Evolutionary conservation across 768 basidiomycete species (phyloP), one percentile per base, ranked within the genome.

Genomic region (Mycena galopus): DNA sequence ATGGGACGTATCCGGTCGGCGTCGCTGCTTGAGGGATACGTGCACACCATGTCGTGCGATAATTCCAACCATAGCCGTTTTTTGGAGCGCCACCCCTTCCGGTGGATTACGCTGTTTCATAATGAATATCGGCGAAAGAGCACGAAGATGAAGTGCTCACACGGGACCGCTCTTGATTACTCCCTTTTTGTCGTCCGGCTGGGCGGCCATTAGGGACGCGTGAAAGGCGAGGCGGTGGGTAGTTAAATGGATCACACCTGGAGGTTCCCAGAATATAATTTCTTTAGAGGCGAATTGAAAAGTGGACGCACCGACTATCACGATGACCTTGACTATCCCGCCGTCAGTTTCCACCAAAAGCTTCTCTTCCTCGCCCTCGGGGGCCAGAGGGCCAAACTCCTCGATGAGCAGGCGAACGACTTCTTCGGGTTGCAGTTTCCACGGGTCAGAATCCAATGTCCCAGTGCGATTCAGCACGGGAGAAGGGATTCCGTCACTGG

Each of bases 161-260:
- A 86, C 88, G 2, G 89, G 79, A 1, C 90, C 91, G 17, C 86
- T 74, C 75, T 86, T 88, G 56, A 92, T 79, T 21, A 88, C 69
- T 1, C 44, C 61, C 44, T 85, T 80, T 25, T 82, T 78, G 8
- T 78, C 68, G 16, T 80, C 84, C 7, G 84, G 81, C n/a, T 79
- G 77, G 29, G 84, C 83, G 0, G 88, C 83, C 19, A 90, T 84
- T 23, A 93, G 78, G 12, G 90, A 86, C 2, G 92, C 92, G 75
- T 92, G 91, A 78, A 93, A 93, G 0, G 89, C 82, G 23, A 92
- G 72, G 5, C 92, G 86, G 78, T 92, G 91, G 0, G 89, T 91
- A 0, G 92, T 93, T 23, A 92, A 78, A 77, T 92, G 91, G 21
- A 92, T 81, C 35, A 89, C 88, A 9, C 91, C 90, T 85, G 89